Evolutionary conservation across 2,329 filamentous ascomycete species (phyloP), one percentile per base, ranked within the genome.

Genomic region (Triangularia verruculosa): DNA sequence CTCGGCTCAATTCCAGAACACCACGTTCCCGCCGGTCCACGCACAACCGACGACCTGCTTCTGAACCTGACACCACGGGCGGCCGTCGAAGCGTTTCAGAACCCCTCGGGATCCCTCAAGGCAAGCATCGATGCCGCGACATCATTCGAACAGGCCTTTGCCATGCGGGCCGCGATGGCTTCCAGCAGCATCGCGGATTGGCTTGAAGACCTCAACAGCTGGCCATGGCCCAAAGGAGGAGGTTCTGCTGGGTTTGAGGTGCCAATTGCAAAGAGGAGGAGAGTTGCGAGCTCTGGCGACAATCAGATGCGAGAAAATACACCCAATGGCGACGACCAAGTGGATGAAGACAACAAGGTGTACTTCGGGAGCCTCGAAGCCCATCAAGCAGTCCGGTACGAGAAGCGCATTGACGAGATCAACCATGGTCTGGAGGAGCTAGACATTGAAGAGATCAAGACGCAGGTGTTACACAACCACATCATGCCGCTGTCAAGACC

Each of bases 361-460:
- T 92, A 89, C 74, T 85, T 88, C 75, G 93, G 93, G 4, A 90
- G 90, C 72, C 77, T 98, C 34, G 84, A 85, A 0, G 83, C 83
- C 2, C 75, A 80, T 15, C 82, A 90, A 39, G 86, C 96, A 1
- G 76, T 83, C 55, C 78, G 79, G 57, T 93, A 95, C 74, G 90
- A 95, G 71, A 78, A 76, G 62, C 86, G 93, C 43, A 81, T 96
- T 12, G 88, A 91, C 60, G 85, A 90, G 67, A 96, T 98, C 64
- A 82, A 80, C 13, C 80, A 82, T 53, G 87, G 88, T 62, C 79
- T 95, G 78, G 86, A 90, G 62, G 82, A 85, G 43, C 79, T 95
- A 59, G 86, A 91, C 61, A 80, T 96, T 43, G 91, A 98, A 72
- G 92, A 96, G 67, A 88, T 99, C 73, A 98, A 99, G 78, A 86